Base-by-base conservation (phyloP, 129 eudicot genomes). In the Arctium minus region DNA sequence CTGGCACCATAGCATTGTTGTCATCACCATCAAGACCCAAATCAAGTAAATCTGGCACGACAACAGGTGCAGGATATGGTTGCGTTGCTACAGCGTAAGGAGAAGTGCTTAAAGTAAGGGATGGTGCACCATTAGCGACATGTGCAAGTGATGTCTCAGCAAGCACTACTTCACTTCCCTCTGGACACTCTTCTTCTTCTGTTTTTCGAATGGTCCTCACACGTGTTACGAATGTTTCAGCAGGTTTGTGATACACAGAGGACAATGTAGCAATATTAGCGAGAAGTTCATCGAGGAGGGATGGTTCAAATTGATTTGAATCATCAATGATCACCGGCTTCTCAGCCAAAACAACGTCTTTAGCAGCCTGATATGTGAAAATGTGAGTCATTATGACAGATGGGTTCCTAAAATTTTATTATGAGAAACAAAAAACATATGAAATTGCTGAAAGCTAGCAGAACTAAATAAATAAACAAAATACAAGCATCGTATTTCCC, bases 161-260 rank as follows among this genome's bases (percentile, higher is more conserved):
- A 76, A 84, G 78, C 18, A 90, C 94, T 72, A 82, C 69, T 86
- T 90, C 97, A 85, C 89, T 65, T 70, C 87, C 93, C 69, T 94
- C 94, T 29, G 88, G 90, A 73, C 82, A 88, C 67, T 90, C 98
- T 67, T 94, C 98, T 62, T 92, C 97, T 75, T 92, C 98, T 1
- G 98, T 84, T 87, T 33, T 91, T 80, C 81, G 94, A 69, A 85
- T 60, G 27, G 97, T 87, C 71, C 84, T 91, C 77, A 91, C 90
- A 48, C 94, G 97, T 36, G 94, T 94, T 36, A 94, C 92, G 67
- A 90, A 94, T 86, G 94, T 88, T 73, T 94, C 98, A 18, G 94
- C 92, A n/a, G 97, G 93, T 88, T 94, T 91, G 88, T 91, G 98
- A 87, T 91, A 91, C 48, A 94, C 94, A 84, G 94, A 90, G 37